A percentile compares a stretch with the other conserved stretches of the same genome.
Evolutionary conservation across 2,329 filamentous ascomycete species (phyloP).

Genomic region (Colletotrichum simmondsii): DNA sequence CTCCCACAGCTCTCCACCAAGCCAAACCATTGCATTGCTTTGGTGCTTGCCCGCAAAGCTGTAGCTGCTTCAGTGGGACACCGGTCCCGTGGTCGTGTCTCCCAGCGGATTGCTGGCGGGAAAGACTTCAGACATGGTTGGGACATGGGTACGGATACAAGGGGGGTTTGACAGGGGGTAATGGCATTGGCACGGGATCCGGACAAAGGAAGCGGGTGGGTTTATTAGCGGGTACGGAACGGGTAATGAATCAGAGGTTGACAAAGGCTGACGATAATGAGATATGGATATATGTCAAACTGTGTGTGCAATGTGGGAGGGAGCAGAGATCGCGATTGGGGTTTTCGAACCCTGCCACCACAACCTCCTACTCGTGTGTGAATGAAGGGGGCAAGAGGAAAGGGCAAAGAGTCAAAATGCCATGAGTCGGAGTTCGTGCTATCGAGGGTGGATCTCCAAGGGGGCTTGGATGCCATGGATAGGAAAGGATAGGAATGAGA

Average conservation of each 20-base stretch:
- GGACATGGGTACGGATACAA: neutral
- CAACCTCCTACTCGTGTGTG: neutral
- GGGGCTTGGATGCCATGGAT: neutral
- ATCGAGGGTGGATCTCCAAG: conserved; percentile 22
- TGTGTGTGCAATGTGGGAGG: conserved; percentile 13
- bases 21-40: neutral
- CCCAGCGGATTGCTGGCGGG: neutral
- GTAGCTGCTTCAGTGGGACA: neutral
- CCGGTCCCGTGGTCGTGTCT: conserved; percentile 2
- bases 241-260: neutral
- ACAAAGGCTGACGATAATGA: neutral
- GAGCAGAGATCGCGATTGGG: conserved; percentile 20
- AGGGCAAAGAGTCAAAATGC: neutral
- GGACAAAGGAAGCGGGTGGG: neutral
- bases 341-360: conserved; percentile 21
- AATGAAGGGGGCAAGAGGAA: neutral
- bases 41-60: neutral
- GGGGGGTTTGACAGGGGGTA: neutral
- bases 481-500: neutral
- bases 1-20: neutral
- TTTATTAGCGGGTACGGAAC: neutral
- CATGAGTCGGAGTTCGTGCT: conserved; percentile 27
- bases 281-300: neutral
- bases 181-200: neutral
- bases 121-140: neutral